These are phyloP conservation scores for Pseudoperonospora humuli DNA, from an alignment of 352 stramenopile species.

Conservation along the genomic window DNA sequence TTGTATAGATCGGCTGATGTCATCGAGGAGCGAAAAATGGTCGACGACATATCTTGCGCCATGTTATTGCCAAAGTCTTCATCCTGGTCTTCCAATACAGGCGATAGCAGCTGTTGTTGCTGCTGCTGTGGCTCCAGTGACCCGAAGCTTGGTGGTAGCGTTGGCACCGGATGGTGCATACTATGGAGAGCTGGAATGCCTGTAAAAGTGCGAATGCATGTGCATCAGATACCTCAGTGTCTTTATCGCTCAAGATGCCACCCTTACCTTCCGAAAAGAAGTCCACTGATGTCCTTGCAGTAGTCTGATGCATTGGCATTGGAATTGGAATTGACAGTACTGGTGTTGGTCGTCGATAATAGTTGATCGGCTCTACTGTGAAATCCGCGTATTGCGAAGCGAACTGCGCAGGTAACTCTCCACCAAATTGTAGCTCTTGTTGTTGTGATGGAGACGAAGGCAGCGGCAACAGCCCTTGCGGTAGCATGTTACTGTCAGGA, in stretches of 20 bases:
- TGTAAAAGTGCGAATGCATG: constrained; percentile 1
- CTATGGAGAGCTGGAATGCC: constrained; percentile 14
- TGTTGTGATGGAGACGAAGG: background rate
- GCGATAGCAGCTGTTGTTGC: background rate
- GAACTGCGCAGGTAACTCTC: constrained; percentile 7
- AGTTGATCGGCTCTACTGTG: constrained; percentile 2
- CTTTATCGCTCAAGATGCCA: background rate
- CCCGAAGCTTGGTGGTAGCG: constrained; percentile 15
- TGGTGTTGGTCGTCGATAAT: constrained; percentile 7
- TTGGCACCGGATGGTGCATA: constrained; percentile 7
- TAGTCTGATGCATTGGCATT: background rate
- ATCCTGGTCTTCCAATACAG: constrained; percentile 6
- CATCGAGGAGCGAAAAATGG: constrained; percentile 1
- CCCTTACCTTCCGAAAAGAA: constrained; percentile 21
- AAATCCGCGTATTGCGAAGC: constrained; percentile 10
- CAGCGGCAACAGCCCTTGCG: background rate
- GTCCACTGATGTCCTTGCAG: constrained; percentile 5
- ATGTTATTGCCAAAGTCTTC: constrained; percentile 3
- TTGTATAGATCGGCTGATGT: background rate
- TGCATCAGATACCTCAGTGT: background rate
- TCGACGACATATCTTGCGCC: background rate
- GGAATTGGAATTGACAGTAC: background rate
- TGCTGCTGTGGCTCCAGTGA: constrained; percentile 10
- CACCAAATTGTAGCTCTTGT: constrained; percentile 2
- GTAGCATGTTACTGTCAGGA: constrained; percentile 1